These are phyloP conservation scores for Iris macrosiphon DNA, from an alignment of 106 monocot genomes.

Conservation along the genomic window DNA sequence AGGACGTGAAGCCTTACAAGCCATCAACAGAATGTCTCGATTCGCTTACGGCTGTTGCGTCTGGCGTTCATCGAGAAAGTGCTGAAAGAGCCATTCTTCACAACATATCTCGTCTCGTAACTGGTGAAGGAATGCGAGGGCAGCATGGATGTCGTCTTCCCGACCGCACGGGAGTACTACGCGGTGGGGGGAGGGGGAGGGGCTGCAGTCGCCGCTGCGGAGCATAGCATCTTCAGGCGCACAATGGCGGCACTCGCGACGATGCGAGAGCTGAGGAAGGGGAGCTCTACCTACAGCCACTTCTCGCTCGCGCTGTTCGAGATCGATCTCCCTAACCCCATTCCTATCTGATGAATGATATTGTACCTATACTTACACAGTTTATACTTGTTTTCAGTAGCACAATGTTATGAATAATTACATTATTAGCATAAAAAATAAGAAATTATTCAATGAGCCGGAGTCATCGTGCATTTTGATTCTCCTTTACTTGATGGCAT, in stretches of 20 bases:
- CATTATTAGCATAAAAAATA: no score
- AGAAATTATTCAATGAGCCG: no score
- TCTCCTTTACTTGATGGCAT: no score
- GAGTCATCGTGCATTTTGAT: no score
- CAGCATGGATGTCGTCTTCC: constrained; percentile 42
- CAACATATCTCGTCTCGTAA: constrained; percentile 59
- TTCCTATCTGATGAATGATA: no score
- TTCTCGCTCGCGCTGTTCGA: constrained; percentile 70
- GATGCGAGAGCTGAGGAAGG: constrained; percentile 50
- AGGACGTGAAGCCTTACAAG: no score
- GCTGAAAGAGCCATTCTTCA: constrained; percentile 72
- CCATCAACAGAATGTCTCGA: no score
- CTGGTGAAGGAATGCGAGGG: constrained; percentile 62
- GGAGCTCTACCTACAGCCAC: constrained; percentile 55
- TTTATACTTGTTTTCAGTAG: no score
- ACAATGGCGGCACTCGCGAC: constrained; percentile 54
- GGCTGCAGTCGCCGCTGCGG: not conserved
- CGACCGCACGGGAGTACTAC: not conserved
- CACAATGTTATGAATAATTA: no score
- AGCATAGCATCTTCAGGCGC: constrained; percentile 44
- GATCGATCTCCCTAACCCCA: constrained; percentile 27
- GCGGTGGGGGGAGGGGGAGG: not conserved
- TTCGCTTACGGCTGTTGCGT: constrained; percentile 29
- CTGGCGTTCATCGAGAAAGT: constrained; percentile 59
- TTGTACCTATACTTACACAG: no score